Conservation (phyloP, 1,284 basidiomycete genomes). For the Pterulicium gracile region DNA sequence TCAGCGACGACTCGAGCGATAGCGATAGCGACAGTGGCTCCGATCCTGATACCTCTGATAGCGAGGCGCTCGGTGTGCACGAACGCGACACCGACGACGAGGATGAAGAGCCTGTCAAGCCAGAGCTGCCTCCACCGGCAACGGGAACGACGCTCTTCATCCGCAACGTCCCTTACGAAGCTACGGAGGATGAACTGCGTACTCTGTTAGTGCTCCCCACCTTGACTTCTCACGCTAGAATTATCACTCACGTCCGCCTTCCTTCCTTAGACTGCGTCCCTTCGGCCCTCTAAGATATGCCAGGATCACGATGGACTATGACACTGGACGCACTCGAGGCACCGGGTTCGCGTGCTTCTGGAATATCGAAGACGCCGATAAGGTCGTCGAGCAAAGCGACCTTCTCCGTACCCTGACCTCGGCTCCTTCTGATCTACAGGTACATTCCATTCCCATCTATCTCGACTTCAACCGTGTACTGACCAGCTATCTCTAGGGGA, state of each 20-base stretch:
- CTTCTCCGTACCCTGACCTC: constrained; percentile 39
- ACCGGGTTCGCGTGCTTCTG: constrained; percentile 98
- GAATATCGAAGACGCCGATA: constrained; percentile 86
- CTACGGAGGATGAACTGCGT: constrained; percentile 84
- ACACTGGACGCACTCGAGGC: constrained; percentile 80
- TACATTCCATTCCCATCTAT: constrained; percentile 6
- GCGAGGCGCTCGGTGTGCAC: constrained; percentile 21
- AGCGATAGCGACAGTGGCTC: constrained; percentile 23
- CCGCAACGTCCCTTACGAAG: constrained; percentile 88
- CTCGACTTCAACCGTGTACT: neutral
- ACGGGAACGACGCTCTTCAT: constrained; percentile 90
- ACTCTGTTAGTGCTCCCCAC: constrained; percentile 44
- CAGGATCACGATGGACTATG: constrained; percentile 80
- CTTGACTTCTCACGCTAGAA: neutral
- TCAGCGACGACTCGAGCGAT: constrained; percentile 13
- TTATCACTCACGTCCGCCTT: constrained; percentile 7
- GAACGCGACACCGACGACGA: constrained; percentile 32
- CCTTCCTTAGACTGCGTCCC: constrained; percentile 58
- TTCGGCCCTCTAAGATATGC: constrained; percentile 95
- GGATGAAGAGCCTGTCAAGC: constrained; percentile 49
- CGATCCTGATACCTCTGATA: constrained; percentile 16
- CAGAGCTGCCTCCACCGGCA: constrained; percentile 69
- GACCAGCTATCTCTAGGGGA: constrained; percentile 6
- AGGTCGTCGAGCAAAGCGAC: constrained; percentile 75
- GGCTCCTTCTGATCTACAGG: constrained; percentile 15